Evolutionary conservation across 2,329 filamentous ascomycete species (phyloP), one percentile per base, ranked within the genome.

Genomic region (Ophiognomonia clavigignenti-juglandacearum): DNA sequence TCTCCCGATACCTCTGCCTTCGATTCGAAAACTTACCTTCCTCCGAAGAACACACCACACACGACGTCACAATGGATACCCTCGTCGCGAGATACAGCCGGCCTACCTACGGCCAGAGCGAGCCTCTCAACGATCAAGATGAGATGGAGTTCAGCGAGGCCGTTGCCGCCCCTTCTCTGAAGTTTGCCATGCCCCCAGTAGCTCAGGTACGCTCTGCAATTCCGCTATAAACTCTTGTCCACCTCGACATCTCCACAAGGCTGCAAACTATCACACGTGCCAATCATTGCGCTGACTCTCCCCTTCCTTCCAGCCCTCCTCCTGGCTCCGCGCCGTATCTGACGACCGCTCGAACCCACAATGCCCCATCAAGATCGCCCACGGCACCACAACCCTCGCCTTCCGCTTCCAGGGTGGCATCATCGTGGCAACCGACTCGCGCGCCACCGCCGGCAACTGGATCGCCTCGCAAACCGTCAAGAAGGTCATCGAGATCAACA

Each of bases 401-500:
- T 98, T 98, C 80, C 85, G 92, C 65, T 98, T 97, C 79, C 84
- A 97, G 73, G 91, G 91, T 61, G 93, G 93, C 65, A 97, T 98
- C 72, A 95, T 98, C 64, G 92, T 98, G 43, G 92, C 92, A 45
- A 98, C 93, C 50, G 93, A 98, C 73, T 98, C 93, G 51, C 84
- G 93, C 72, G 93, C 93, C 51, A 96, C 93, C 39, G 92, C 93
- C 24, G 93, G 93, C 62, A 95, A 93, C 80, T 98, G 93, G 93
- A 98, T 98, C 71, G 93, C 93, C 57, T 95, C 88, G 72, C 93
- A 98, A 78, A 98, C 93, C 45, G 93, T 98, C 64, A 98, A 98
- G 83, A 98, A 98, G 80, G 93, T 98, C 59, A 97, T 98, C 64
- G 90, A 96, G 78, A 96, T 96, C 77, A 96, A 96, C 76, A 88